Base-by-base conservation (phyloP, 2,329 filamentous ascomycete genomes). In the Penicillium sp. region DNA sequence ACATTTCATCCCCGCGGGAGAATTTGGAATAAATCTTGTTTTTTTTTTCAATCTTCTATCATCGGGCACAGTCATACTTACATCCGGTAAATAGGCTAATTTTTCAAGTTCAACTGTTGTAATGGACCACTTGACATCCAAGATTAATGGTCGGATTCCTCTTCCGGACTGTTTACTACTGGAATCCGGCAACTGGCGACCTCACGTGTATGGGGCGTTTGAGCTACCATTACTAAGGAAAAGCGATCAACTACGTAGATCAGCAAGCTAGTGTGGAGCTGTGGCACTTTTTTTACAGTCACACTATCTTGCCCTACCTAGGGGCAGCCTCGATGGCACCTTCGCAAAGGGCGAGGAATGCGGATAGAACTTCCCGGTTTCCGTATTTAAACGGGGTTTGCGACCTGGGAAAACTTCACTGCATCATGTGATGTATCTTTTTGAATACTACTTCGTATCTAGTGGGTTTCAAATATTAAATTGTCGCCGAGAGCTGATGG, bases 301-400 rank as follows among this genome's bases (percentile, higher is more conserved):
- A 37, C 16, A 11, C 35, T 3, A 26, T 53, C 35, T 38, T 40
- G 8, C 6, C 30, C 51, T 40, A 10, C 33, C 51, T 28, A 42
- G 52, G 52, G 38, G 37, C 26, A 43, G 52, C 22, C 37, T 54
- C n/a, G 25, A 13, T 26, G 25, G 38, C 30, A 16, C 38, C 16
- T 22, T 33, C 19, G 25, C n/a, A 28, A 54, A 54, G 52, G 52
- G 52, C 8, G 52, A 45, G 38, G 52, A 54, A 54, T 54, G 52
- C 38, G 52, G 52, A 54, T 43, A 13, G 52, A 40, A 30, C 38
- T 30, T 30, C 28, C 52, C 52, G 52, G 52, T 22, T 33, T 54
- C 28, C 46, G 46, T 22, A 33, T 35, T 33, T 13, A 26, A 33
- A 7, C 38, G 11, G 52, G 16, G 26, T 30, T 35, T 30, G 52